Evolutionary conservation across 371 early-diverging fungal genomes (phyloP), one percentile per base, ranked within the genome.

Genomic region (Mucor irregularis): DNA sequence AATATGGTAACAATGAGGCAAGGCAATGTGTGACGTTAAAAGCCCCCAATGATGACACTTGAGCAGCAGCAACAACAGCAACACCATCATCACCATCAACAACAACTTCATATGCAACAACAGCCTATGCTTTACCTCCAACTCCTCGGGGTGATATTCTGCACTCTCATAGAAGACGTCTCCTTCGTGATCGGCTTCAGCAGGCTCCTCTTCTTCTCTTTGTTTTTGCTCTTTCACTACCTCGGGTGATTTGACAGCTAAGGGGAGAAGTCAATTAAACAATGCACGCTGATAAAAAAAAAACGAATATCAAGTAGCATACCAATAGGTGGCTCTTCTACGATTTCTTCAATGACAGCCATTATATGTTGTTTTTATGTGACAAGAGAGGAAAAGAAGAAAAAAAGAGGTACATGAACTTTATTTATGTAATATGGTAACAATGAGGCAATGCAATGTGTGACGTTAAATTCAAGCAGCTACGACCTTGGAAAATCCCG

Each of bases 331-430:
- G 37, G 62, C 26, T 60, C 52, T 31, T 54, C 55, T 10, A 29
- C 19, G 37, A 78, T 67, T 39, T 80, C 81, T 52, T 80, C 78
- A 44, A 80, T 72, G 50, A 80, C 47, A 17, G 78, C 78, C 81
- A 80, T 80, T 16, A 46, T 14, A 31, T 31, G 31, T 11, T 31
- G 31, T 31, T 7, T 31, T 7, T 31, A 31, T 31, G 5, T 5
- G 5, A 31, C 9, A 11, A 46, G 30, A 46, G 30, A 16, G 26
- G 17, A 17, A 46, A 46, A 17, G 19, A 46, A 10, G 30, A 46
- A 46, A 2, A 29, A 28, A n/a, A n/a, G n/a, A n/a, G n/a, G n/a
- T n/a, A n/a, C n/a, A n/a, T n/a, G n/a, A n/a, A n/a, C n/a, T n/a
- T n/a, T n/a, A n/a, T n/a, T n/a, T n/a, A n/a, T n/a, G n/a, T n/a